A percentile compares a stretch with the other conserved stretches of the same genome.
Evolutionary conservation across 352 stramenopile genomes (phyloP).

Genomic region (Thalassiosira pacifica): DNA sequence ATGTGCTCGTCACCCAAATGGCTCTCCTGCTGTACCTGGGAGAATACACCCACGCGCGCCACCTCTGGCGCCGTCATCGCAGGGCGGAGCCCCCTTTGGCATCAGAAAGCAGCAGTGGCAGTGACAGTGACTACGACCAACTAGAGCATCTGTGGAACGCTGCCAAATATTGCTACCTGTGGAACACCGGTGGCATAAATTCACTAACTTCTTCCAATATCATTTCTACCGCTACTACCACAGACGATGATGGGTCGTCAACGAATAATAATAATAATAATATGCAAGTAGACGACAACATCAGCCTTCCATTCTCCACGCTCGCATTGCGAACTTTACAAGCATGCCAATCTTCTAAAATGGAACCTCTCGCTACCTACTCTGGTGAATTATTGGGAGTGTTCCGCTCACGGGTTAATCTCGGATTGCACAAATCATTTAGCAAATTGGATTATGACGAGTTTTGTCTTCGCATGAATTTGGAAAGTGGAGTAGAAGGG

Average conservation of each 20-base stretch:
- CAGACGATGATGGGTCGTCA: no score
- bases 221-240: not conserved
- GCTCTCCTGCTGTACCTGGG: slow-evolving; percentile 58
- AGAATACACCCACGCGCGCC: slow-evolving; percentile 53
- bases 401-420: slow-evolving; percentile 52
- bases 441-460: slow-evolving; percentile 43
- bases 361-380: slow-evolving; percentile 51
- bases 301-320: slow-evolving; percentile 48
- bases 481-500: not conserved
- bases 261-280: no score
- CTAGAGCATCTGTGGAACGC: slow-evolving; percentile 54
- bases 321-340: slow-evolving; percentile 47
- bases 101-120: not conserved
- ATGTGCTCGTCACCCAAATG: slow-evolving; percentile 54
- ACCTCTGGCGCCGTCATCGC: slow-evolving; percentile 44
- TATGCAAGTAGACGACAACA: not conserved
- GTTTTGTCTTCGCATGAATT: slow-evolving; percentile 52
- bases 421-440: slow-evolving; percentile 50
- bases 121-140: slow-evolving; percentile 27
- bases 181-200: slow-evolving; percentile 54
- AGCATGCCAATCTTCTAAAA: slow-evolving; percentile 25
- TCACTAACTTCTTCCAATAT: slow-evolving; percentile 16
- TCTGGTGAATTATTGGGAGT: slow-evolving; percentile 39
- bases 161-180: slow-evolving; percentile 50
- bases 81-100: not conserved